Conservation (phyloP, 2,329 filamentous ascomycete genomes). For the Exophiala oligosperma region DNA sequence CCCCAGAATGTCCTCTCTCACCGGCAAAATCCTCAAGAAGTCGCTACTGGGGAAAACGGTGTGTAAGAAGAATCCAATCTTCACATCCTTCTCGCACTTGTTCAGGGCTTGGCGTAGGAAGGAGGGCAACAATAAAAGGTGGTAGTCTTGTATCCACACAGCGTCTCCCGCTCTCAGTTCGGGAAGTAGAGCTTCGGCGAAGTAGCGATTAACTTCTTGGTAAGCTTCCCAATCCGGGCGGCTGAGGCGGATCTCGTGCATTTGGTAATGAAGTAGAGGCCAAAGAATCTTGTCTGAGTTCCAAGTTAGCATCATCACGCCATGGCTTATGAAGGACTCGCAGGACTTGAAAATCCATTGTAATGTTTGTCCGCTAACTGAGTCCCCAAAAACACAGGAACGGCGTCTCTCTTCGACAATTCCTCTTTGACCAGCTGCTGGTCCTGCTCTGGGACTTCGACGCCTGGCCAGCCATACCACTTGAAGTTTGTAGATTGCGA, state of each 20-base stretch:
- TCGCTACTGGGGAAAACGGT: constrained; percentile 94
- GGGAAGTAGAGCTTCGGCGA: constrained; percentile 83
- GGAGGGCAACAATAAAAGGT: constrained; percentile 70
- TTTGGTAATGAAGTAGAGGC: constrained; percentile 6
- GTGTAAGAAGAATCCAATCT: constrained; percentile 91
- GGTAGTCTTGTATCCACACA: too few relatives aligned
- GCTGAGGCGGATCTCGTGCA: neutral
- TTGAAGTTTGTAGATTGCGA: too few relatives aligned
- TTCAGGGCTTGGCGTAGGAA: constrained; percentile 61
- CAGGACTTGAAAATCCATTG: constrained; percentile 8
- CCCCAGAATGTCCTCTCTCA: constrained; percentile 85
- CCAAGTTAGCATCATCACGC: neutral
- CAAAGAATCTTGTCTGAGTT: constrained; percentile 1
- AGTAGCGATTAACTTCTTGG: constrained; percentile 85
- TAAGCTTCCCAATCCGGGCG: constrained; percentile 73
- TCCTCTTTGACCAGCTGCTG: neutral
- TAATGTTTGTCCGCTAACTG: neutral
- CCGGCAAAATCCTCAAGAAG: constrained; percentile 82
- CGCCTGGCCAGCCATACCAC: constrained; percentile 9
- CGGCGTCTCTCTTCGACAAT: neutral
- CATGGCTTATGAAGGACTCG: neutral
- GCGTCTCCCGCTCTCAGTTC: constrained; percentile 82
- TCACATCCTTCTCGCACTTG: constrained; percentile 80
- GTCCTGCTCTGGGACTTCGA: neutral
- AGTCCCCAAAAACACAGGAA: neutral